Evolutionary conservation across 2,329 filamentous ascomycete species (phyloP), one percentile per base, ranked within the genome.

Genomic region (Fusarium verticillioides): DNA sequence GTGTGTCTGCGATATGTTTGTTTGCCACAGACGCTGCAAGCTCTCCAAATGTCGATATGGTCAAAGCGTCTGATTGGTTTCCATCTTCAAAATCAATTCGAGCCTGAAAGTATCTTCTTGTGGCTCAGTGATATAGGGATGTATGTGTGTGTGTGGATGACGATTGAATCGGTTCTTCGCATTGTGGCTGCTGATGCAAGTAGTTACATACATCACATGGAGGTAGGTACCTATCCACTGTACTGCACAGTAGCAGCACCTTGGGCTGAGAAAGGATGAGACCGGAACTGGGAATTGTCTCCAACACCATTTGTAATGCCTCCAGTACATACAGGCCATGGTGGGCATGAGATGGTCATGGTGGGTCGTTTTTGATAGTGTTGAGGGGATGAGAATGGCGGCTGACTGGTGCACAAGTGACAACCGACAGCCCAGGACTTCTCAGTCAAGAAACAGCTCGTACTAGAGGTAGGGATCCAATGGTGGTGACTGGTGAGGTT

Each of bases 261-360:
- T 26, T 42, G 62, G 49, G 34, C 32, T 61, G 34, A 37, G 43
- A 62, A 39, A 46, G 61, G 64, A 73, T 49, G 73, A 61, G 62
- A 47, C 67, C 26, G 52, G 58, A 58, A 61, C 59, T 62, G n/a
- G 47, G 47, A 23, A 49, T 63, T 54, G 50, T 52, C 23, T 64
- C 59, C 47, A 61, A 53, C 37, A 58, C 50, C 63, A 69, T 77
- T 75, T 64, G 74, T 77, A 72, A 74, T 74, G 61, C 56, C 59
- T 47, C 64, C 37, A 61, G 60, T 36, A 36, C 46, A n/a, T 28
- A 30, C 44, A 44, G 42, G 42, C 49, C 37, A 59, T 44, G 50
- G 70, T 70, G 60, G 69, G 60, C 57, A 60, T 60, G 59, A 37
- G 36, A 37, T 63, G 58, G 69, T 57, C 47, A 49, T 53, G 47